A percentile compares a stretch with the other conserved stretches of the same genome.
Evolutionary conservation across 495 filamentous ascomycete genomes (phyloP).

Genomic region (Penicillium bialowiezense): DNA sequence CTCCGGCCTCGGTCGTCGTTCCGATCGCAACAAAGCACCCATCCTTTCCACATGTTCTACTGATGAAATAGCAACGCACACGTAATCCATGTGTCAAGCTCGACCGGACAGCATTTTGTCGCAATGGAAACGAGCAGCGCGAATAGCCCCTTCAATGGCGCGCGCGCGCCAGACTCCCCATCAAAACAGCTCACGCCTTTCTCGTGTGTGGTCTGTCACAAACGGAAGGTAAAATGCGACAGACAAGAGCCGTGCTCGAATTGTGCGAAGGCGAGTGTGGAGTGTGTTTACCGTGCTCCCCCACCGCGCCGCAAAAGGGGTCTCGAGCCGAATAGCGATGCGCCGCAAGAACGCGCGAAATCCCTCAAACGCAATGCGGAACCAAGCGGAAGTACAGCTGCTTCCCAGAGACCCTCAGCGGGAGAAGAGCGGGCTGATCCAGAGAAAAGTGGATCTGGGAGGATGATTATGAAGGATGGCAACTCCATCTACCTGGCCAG

Average conservation of each 20-base stretch:
- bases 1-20: neutral
- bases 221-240: slow-evolving; percentile 67
- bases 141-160: neutral
- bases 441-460: slow-evolving; percentile 17
- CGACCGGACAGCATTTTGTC: neutral
- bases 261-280: slow-evolving; percentile 56
- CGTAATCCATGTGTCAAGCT: neutral
- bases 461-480: slow-evolving; percentile 35
- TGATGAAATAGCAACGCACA: neutral
- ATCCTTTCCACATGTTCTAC: neutral
- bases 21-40: neutral
- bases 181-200: slow-evolving; percentile 27
- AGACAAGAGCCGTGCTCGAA: slow-evolving; percentile 63
- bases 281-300: slow-evolving; percentile 59
- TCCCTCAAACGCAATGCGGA: neutral
- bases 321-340: slow-evolving; percentile 37
- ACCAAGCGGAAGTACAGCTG: neutral
- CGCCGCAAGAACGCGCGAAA: slow-evolving; percentile 32
- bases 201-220: slow-evolving; percentile 64
- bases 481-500: slow-evolving; percentile 51
- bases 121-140: neutral
- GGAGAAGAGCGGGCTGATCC: neutral
- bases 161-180: neutral
- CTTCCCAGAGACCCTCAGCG: neutral
- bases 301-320: slow-evolving; percentile 59